A percentile compares a stretch with the other conserved stretches of the same genome.
Conservation (phyloP, 1,284 basidiomycete species). For the Tranzscheliella williamsii region DNA sequence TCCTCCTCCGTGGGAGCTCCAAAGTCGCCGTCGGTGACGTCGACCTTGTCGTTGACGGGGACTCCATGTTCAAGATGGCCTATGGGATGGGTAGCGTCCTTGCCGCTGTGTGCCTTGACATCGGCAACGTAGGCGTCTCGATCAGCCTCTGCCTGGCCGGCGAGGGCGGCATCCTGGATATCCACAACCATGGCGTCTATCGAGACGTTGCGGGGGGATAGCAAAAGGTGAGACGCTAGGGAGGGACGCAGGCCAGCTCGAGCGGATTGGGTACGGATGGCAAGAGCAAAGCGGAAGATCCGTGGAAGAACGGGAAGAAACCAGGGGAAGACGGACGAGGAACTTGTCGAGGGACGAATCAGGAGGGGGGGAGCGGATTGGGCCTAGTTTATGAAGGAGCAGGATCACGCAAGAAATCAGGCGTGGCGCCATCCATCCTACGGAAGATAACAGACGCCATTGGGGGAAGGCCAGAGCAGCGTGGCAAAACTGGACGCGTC, state of each 20-base stretch:
- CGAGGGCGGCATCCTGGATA: slow-evolving; percentile 35
- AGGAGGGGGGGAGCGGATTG: neutral
- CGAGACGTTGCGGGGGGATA: no score
- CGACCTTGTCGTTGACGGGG: slow-evolving; percentile 9
- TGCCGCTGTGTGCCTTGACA: slow-evolving; percentile 22
- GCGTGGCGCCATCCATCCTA: no score
- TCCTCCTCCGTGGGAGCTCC: slow-evolving; percentile 51
- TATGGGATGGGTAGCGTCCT: slow-evolving; percentile 27
- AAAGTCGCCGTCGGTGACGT: slow-evolving; percentile 28
- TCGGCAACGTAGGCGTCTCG: slow-evolving; percentile 27
- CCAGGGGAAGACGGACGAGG: neutral
- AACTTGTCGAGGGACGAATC: neutral
- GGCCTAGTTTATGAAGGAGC: neutral
- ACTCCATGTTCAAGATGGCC: slow-evolving; percentile 33
- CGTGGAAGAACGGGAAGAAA: neutral
- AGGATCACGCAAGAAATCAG: neutral
- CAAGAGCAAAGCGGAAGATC: neutral
- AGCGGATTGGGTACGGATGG: neutral
- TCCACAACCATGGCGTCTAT: slow-evolving; percentile 37
- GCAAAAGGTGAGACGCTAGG: neutral
- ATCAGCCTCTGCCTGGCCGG: slow-evolving; percentile 33
- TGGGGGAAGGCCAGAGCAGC: no score
- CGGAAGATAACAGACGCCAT: no score
- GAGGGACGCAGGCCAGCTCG: neutral
- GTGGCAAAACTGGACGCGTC: no score